Evolutionary conservation across 2,329 filamentous ascomycete genomes (phyloP), one percentile per base, ranked within the genome.

Genomic region (Alternaria brassicicola): DNA sequence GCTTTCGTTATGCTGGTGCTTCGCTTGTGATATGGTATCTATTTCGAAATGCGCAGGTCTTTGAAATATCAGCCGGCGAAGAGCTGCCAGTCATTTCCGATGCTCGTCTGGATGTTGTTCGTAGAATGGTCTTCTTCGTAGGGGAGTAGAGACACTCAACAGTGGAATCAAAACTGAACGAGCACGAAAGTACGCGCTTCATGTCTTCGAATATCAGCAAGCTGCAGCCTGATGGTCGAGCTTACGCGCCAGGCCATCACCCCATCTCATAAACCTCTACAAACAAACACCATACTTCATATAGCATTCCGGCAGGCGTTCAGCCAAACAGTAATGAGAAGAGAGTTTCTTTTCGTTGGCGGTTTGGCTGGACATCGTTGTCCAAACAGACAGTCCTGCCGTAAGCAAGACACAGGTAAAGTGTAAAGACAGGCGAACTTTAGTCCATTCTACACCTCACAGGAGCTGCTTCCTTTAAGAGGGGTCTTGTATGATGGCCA

Each of bases 1-100:
- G 57, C 6, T 45, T 39, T 57, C 4, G 38, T 38, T 7, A 26
- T 45, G 12, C 56, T 33, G 1, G 28, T 45, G 12, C 41, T 57
- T 39, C 52, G 47, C 9, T 55, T 23, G 43, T 47, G 6, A 33
- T 3, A 4, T 8, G 30, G 3, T 6, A 2, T 38, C 21, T 26
- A 33, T 28, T 5, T 25, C 7, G 21, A 26, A 1, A 13, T 5
- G 3, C 13, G 23, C 15, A 10, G 21, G 2, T 13, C 21, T 23
- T 23, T 15, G 9, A 3, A 2, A 25, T 4, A 8, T 4, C 31
- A 5, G 45, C 4, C 7, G 9, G 3, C 5, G 30, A 26, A 3
- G 45, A n/a, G 3, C 10, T 13, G 45, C 21, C 19, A 10, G 30
- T 3, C 13, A 49, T 13, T 1, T 36, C 15, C 7, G 21, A 23